Base-by-base conservation (phyloP, 179 eudicot genomes). In the Patellifolia procumbens region DNA sequence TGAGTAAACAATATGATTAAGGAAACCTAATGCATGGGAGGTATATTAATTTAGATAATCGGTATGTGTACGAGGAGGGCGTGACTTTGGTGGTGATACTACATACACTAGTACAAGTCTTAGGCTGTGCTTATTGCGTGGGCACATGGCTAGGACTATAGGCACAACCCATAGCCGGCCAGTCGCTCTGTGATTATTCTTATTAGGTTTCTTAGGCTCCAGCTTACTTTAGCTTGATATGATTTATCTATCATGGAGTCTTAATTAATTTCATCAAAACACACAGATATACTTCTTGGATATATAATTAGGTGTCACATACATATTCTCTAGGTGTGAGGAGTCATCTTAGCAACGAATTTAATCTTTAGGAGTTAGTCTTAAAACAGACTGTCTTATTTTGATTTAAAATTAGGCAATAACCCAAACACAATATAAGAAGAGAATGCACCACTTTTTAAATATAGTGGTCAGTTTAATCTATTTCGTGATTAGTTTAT, bases 141-240 rank as follows among this genome's bases (percentile, higher is more conserved):
- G 52, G 76, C 76, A 73, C 76, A 73, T 73, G 76, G 76, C 76
- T 73, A 59, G 56, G 43, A 55, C 53, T 60, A 28, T 73, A 58
- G 35, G 58, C 35, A 20, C 56, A n/a, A n/a, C n/a, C n/a, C n/a
- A n/a, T n/a, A 39, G 43, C 43, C 43, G 43, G 43, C 43, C 43
- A 39, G 63, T 53, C 10, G 9, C 29, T 52, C 74, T 52, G 74
- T 71, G 74, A 53, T 32, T 71, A 35, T 71, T 53, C 61, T 56
- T 49, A 49, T 51, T 51, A 39, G 43, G 8, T 9, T 39, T 39
- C 43, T 66, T 69, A 71, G 74, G 62, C 29, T n/a, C 48, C 69
- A 65, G 69, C 74, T 71, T 32, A 15, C 0, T 28, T 48, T 68
- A 26, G 42, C 34, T 19, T 70, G 4, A 2, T 45, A 12, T n/a